These are phyloP conservation scores for Lactarius akahatsu DNA, from an alignment of 768 basidiomycete genomes.

Conservation along the genomic window DNA sequence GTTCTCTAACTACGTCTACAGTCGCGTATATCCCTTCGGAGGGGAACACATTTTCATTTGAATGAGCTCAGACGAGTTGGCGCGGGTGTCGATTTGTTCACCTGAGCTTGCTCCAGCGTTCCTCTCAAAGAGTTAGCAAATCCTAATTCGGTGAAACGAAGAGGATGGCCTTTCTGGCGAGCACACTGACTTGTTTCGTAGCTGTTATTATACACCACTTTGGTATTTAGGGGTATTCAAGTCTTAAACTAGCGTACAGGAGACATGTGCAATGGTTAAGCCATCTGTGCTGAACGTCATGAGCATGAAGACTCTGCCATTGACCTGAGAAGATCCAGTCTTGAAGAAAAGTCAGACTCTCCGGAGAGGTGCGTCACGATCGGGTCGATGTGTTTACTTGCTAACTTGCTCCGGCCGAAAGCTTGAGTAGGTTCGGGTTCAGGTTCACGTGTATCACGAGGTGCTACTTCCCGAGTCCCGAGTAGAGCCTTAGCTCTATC, in stretches of 20 bases:
- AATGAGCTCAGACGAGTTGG: background rate
- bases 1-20: background rate
- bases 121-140: background rate
- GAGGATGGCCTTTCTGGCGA: background rate
- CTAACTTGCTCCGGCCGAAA: conserved; percentile 32
- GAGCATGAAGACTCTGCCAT: conserved; percentile 4
- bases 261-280: background rate
- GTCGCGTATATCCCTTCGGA: background rate
- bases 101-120: background rate
- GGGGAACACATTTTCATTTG: background rate
- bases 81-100: background rate
- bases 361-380: conserved; percentile 3
- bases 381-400: conserved; percentile 7
- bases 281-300: background rate
- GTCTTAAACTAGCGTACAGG: background rate
- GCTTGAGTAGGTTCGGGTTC: conserved; percentile 29
- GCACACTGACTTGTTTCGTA: background rate
- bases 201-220: background rate
- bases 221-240: background rate
- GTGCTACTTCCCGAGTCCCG: background rate
- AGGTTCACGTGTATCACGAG: conserved; percentile 16
- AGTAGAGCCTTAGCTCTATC: conserved; percentile 29
- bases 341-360: conserved; percentile 16
- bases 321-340: conserved; percentile 23
- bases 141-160: background rate